These are phyloP conservation scores for Backusella parvicylindrica DNA, from an alignment of 192 early-diverging fungal species.

Conservation along the genomic window DNA sequence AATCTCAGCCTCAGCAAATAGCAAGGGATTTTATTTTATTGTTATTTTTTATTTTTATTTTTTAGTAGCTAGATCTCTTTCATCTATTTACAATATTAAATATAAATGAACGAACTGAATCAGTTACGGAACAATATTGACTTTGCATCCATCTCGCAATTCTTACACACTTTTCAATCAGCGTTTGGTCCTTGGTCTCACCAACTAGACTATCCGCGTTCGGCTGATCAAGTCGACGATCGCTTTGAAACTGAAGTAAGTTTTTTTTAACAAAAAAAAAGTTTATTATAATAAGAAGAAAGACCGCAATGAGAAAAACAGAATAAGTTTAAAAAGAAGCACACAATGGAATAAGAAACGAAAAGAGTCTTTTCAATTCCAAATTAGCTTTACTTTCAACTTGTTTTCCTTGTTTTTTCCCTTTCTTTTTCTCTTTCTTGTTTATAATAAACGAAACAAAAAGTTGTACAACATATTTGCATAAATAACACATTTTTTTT, in stretches of 20 bases:
- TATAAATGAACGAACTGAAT: neutral
- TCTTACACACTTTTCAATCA: slow-evolving; percentile 60
- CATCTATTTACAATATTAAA: neutral
- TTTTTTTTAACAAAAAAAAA: neutral
- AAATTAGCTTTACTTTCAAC: too few species aligned
- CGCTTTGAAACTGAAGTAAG: slow-evolving; percentile 35
- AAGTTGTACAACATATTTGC: slow-evolving; percentile 19
- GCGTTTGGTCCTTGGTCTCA: slow-evolving; percentile 43
- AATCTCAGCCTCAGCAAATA: neutral
- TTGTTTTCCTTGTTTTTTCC: neutral
- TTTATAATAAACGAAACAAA: neutral
- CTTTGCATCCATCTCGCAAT: slow-evolving; percentile 70
- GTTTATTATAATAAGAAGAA: neutral
- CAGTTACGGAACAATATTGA: slow-evolving; percentile 51
- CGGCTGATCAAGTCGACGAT: neutral
- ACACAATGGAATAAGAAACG: neutral
- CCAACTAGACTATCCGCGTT: neutral
- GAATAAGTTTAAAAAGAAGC: neutral
- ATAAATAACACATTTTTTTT: neutral
- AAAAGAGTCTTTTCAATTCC: neutral
- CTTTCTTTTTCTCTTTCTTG: neutral
- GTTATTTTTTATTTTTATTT: neutral
- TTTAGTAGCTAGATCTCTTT: neutral
- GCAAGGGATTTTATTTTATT: slow-evolving; percentile 11
- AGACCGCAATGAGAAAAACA: neutral